phyloP scores from a whole-genome alignment of 306 rosid genomes.

The Oemleria cerasiformis region DNA sequence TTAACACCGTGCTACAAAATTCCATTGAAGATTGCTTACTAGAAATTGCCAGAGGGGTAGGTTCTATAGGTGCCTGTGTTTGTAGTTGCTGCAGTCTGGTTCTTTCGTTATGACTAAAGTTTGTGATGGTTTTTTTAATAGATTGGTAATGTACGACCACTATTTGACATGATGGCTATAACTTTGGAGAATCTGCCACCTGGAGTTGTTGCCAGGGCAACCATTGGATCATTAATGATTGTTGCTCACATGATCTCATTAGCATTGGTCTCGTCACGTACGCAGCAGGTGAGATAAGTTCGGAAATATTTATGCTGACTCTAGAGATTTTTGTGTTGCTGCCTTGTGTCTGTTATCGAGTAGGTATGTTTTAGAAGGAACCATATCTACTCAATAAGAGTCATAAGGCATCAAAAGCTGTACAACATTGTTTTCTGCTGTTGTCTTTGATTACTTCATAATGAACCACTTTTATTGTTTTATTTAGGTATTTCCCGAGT shows the following conservation, averaged over 20 bases:
- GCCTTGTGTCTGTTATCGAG: neutral
- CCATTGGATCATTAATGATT: constrained; percentile 69
- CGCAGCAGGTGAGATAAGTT: constrained; percentile 60
- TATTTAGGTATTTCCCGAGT: constrained; percentile 81
- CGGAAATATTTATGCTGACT: neutral
- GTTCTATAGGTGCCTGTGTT: constrained; percentile 11
- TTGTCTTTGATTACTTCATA: neutral
- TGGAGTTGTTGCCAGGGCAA: constrained; percentile 70
- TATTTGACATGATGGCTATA: constrained; percentile 86
- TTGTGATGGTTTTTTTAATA: constrained; percentile 32
- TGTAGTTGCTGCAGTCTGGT: constrained; percentile 17
- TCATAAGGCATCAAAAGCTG: neutral
- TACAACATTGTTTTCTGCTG: neutral
- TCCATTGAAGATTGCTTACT: constrained; percentile 85
- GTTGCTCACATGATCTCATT: constrained; percentile 67
- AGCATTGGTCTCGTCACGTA: constrained; percentile 47
- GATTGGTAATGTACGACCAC: constrained; percentile 66
- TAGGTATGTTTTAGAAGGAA: neutral
- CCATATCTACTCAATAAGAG: neutral
- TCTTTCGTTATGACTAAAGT: constrained; percentile 21
- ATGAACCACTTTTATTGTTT: constrained; percentile 15
- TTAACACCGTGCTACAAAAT: constrained; percentile 69
- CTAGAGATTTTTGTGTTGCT: neutral
- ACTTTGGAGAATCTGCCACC: constrained; percentile 76
- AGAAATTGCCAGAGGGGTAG: constrained; percentile 81